These are phyloP conservation scores for Mucor velutinosus DNA, from an alignment of 371 early-diverging fungal species.

Conservation along the genomic window DNA sequence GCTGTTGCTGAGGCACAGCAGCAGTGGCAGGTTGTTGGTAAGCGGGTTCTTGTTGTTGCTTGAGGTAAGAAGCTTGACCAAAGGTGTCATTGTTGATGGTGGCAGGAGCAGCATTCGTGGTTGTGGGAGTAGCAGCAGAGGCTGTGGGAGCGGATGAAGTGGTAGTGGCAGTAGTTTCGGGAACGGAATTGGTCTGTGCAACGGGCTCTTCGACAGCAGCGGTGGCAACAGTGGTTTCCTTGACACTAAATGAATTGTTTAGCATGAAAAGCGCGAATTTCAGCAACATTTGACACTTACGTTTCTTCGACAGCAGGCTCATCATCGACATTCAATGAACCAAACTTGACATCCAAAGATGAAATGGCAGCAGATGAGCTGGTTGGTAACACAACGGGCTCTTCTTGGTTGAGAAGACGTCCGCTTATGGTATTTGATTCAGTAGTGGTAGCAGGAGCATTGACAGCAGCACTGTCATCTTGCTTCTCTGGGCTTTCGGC, in stretches of 20 bases:
- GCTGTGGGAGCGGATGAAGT: slow-evolving; percentile 14
- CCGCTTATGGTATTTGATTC: slow-evolving; percentile 31
- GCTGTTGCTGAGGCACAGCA: slow-evolving; percentile 20
- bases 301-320: slow-evolving; percentile 19
- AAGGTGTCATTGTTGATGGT: slow-evolving; percentile 4
- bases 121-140: slow-evolving; percentile 7
- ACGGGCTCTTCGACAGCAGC: slow-evolving; percentile 6
- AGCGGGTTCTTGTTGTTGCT: slow-evolving; percentile 24
- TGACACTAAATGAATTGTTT: background rate
- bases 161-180: background rate
- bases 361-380: slow-evolving; percentile 56
- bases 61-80: slow-evolving; percentile 13
- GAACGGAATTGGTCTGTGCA: slow-evolving; percentile 7
- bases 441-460: background rate
- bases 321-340: slow-evolving; percentile 66
- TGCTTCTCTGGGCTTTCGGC: background rate
- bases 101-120: slow-evolving; percentile 16
- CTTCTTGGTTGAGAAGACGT: slow-evolving; percentile 76
- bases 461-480: slow-evolving; percentile 1
- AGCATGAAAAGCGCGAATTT: background rate
- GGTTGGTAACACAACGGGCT: slow-evolving; percentile 83
- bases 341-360: slow-evolving; percentile 77
- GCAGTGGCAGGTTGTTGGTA: slow-evolving; percentile 10
- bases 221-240: slow-evolving; percentile 11
- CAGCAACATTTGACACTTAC: slow-evolving; percentile 10